Evolutionary conservation across 805 yeast genomes (phyloP), one percentile per base, ranked within the genome.

Genomic region (Cyberlindnera subsufficiens): DNA sequence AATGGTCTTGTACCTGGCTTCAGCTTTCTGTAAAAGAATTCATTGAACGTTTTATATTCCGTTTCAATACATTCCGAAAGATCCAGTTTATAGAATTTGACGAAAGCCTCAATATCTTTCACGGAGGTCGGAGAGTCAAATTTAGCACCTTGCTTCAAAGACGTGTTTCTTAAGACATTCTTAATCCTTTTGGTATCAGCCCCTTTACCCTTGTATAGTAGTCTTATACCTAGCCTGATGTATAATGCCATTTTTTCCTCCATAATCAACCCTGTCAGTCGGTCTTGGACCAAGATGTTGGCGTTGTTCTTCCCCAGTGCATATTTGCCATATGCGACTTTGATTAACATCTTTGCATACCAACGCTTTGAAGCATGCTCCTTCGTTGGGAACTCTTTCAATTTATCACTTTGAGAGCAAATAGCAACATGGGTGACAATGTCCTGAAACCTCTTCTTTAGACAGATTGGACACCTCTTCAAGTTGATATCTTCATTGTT

Each of bases 191-290:
- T 79, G 2, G 75, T 65, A 49, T 77, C 82, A 3, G 84, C 66
- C 32, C 81, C 75, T 47, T 82, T 74, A 2, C 95, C 91, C 53
- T 82, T 78, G 63, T 91, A 91, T 3, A 91, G 66, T 35, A 91
- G 64, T 35, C 96, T 64, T 41, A 91, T 91, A 0, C 98, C 99
- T 31, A 93, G 59, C 38, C 96, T 71, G 10, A 93, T 93, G 54
- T 86, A 86, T 1, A 86, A 78, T 44, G 90, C 82, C 86, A 93
- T 91, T 55, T 88, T 88, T 55, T 91, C 99, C 59, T 91, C 98
- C 56, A 85, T 63, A n/a, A 91, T 78, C 37, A 86, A 74, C 0
- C 99, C 99, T 0, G 96, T 82, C 15, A 75, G 69, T 47, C 99
- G 71, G 60, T 93, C 97, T 61, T 93, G 98, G 3, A 91, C 97